These are phyloP conservation scores for Cadophora sp. DNA, from an alignment of 2,329 filamentous ascomycete genomes.

Conservation along the genomic window DNA sequence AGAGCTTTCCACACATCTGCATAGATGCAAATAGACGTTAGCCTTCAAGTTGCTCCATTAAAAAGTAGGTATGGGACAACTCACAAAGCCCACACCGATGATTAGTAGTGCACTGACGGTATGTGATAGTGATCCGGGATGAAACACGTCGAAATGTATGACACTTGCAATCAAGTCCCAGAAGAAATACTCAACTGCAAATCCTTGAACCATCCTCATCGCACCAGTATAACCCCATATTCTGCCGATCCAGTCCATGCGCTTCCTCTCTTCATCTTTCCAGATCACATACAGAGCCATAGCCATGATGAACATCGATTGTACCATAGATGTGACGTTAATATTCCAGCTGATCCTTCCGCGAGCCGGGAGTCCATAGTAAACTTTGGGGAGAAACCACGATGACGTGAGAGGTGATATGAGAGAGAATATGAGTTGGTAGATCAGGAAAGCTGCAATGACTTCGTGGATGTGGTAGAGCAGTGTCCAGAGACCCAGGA, in stretches of 20 bases:
- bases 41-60: neutral
- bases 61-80: neutral
- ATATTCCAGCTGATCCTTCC: constrained; percentile 14
- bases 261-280: constrained; percentile 10
- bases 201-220: constrained; percentile 72
- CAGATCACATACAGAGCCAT: constrained; percentile 13
- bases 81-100: neutral
- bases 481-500: neutral
- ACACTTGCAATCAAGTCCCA: constrained; percentile 75
- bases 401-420: neutral
- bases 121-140: constrained; percentile 65
- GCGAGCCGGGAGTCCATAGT: neutral
- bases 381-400: neutral
- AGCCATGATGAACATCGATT: constrained; percentile 13
- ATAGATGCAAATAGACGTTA: constrained; percentile 72
- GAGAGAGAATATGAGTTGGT: constrained; percentile 3
- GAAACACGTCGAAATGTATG: constrained; percentile 69
- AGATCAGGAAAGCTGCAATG: neutral
- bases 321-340: constrained; percentile 10
- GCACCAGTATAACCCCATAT: constrained; percentile 78
- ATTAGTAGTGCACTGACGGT: constrained; percentile 74
- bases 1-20: constrained; percentile 9
- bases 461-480: constrained; percentile 4
- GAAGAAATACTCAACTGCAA: constrained; percentile 79
- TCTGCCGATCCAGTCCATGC: constrained; percentile 10